Base-by-base conservation (phyloP, 2,329 filamentous ascomycete species). In the Coniella lustricola region DNA sequence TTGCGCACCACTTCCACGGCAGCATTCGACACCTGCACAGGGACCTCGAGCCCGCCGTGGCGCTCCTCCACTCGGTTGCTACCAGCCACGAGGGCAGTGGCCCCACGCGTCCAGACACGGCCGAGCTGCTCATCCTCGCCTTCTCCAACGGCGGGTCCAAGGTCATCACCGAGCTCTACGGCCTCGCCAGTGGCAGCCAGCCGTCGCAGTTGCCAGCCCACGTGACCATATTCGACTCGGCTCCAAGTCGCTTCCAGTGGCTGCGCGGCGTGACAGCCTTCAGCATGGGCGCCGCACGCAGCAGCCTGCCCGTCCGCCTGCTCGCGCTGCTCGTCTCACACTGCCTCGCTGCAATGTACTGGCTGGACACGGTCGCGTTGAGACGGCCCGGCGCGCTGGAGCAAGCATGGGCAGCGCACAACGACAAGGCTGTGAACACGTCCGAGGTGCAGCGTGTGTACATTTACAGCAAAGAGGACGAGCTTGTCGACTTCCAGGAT, bases 61-160 rank as follows among this genome's bases (percentile, higher is more conserved):
- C 64, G 22, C 62, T 71, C 14, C 53, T 77, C 38, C 63, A 62
- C 21, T 62, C 60, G 1, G 50, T 65, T 12, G 32, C 60, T 5
- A 43, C 43, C 12, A 31, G 51, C 63, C 9, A 55, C 59, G 31
- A 54, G 57, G 12, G 57, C 48, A 10, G 32, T 17, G 18, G n/a
- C 17, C 17, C 54, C 16, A n/a, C n/a, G n/a, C n/a, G n/a, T n/a
- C n/a, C n/a, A 10, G n/a, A 10, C 10, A 46, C 35, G 65, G n/a
- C 64, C 10, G 60, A 62, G 29, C 60, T 77, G 14, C 63, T 77
- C 3, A 57, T 74, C 12, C 75, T 78, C 54, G 51, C 69, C 31
- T 77, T 78, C 56, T 78, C 75, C 34, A 77, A 79, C 54, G 75
- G 75, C 46, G 76, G 75, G 40, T 64, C 68, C 20, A 65, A 66